Evolutionary conservation across 2,329 filamentous ascomycete species (phyloP).

Genomic region (Torrubiella hemipterigena): DNA sequence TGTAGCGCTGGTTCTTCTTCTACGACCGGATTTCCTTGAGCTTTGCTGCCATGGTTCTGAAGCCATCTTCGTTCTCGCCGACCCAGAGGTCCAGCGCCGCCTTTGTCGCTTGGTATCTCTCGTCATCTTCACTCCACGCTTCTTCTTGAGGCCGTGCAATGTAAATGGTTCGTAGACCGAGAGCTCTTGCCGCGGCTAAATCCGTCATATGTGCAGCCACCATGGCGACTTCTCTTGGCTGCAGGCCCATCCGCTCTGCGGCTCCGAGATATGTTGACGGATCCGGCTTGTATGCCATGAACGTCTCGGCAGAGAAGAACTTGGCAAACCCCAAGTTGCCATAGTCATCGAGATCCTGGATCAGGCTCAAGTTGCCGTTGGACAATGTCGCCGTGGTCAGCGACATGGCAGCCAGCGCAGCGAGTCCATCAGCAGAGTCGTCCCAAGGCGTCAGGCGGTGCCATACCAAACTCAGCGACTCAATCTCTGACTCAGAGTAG

Average conservation of each 20-base stretch:
- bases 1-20: too few relatives aligned
- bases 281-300: slow-evolving; percentile 64
- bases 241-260: slow-evolving; percentile 41
- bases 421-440: slow-evolving; percentile 47
- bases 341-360: slow-evolving; percentile 49
- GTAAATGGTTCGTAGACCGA: slow-evolving; percentile 61
- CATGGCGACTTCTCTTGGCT: slow-evolving; percentile 55
- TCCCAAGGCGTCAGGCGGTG: slow-evolving; percentile 60
- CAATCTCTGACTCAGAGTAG: slow-evolving; percentile 50
- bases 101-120: slow-evolving; percentile 38
- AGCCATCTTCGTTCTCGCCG: slow-evolving; percentile 17
- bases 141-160: slow-evolving; percentile 60
- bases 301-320: slow-evolving; percentile 57
- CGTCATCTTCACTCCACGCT: slow-evolving; percentile 37
- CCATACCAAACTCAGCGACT: slow-evolving; percentile 57
- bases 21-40: slow-evolving; percentile 11
- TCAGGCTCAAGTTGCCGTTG: slow-evolving; percentile 60
- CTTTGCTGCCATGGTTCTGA: slow-evolving; percentile 16
- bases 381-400: slow-evolving; percentile 54
- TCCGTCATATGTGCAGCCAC: slow-evolving; percentile 67
- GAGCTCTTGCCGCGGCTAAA: slow-evolving; percentile 50
- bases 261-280: slow-evolving; percentile 58
- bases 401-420: slow-evolving; percentile 29
- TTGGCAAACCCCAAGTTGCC: slow-evolving; percentile 49
- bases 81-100: slow-evolving; percentile 28